A percentile compares a stretch with the other conserved stretches of the same genome.
Conservation (phyloP, 1,139 yeast genomes). For the Yamadazyma blattariae region DNA sequence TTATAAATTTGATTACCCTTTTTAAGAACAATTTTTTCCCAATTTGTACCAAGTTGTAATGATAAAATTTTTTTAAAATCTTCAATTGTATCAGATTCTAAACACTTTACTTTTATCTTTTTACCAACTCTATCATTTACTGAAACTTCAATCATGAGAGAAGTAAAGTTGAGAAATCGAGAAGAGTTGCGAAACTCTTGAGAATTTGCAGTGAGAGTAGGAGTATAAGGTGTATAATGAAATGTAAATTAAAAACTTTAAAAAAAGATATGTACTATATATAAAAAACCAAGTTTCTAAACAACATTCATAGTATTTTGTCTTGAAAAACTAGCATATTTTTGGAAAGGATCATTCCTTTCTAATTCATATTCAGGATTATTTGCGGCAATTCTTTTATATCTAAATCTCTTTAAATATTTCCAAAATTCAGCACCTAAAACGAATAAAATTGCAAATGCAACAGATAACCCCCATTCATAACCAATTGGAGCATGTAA, state of each 20-base stretch:
- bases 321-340: constrained; percentile 31
- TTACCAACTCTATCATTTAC: constrained; percentile 69
- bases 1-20: constrained; percentile 80
- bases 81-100: constrained; percentile 83
- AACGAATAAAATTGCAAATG: constrained; percentile 56
- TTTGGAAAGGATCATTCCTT: constrained; percentile 54
- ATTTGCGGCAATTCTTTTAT: constrained; percentile 34
- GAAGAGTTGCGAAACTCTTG: too few relatives aligned
- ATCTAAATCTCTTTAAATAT: constrained; percentile 56
- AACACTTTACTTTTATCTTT: constrained; percentile 81
- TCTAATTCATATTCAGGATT: constrained; percentile 62
- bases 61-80: constrained; percentile 86
- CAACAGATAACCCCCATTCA: constrained; percentile 80
- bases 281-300: too few relatives aligned
- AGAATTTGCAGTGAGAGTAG: too few relatives aligned
- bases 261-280: too few relatives aligned
- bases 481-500: constrained; percentile 67
- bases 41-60: constrained; percentile 74
- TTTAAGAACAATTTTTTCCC: constrained; percentile 62
- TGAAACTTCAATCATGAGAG: constrained; percentile 33
- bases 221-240: too few relatives aligned
- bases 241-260: not conserved
- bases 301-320: not conserved
- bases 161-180: too few relatives aligned
- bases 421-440: constrained; percentile 63